These are phyloP conservation scores for Ceratobasidium papillatum DNA, from an alignment of 1,284 basidiomycete genomes.

Conservation along the genomic window DNA sequence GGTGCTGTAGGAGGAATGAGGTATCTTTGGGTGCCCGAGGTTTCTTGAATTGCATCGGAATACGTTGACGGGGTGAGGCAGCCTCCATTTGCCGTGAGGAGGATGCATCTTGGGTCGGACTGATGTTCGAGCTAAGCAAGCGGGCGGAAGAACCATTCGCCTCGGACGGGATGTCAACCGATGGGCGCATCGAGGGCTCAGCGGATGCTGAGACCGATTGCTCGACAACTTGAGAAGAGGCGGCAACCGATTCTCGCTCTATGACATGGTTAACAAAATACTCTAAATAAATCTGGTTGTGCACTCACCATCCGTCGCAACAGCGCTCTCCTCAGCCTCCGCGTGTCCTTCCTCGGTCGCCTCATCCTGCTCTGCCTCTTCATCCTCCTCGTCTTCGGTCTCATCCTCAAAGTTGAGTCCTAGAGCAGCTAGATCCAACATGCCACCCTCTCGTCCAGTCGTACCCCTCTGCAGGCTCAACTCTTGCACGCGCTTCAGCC, in stretches of 20 bases:
- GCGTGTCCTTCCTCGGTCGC: slow-evolving; percentile 12
- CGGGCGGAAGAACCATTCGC: slow-evolving; percentile 13
- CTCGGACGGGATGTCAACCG: slow-evolving; percentile 26
- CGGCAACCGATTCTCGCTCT: slow-evolving; percentile 16
- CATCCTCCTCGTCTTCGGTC: slow-evolving; percentile 56
- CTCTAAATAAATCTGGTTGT: neutral
- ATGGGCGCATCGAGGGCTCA: slow-evolving; percentile 18
- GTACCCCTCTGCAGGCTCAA: slow-evolving; percentile 56
- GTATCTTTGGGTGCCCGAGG: slow-evolving; percentile 58
- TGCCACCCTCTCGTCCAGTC: slow-evolving; percentile 65
- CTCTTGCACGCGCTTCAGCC: slow-evolving; percentile 76
- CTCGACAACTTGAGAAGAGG: neutral
- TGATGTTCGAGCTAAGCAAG: neutral
- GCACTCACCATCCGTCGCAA: slow-evolving; percentile 45
- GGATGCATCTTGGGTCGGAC: slow-evolving; percentile 3
- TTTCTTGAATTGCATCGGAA: slow-evolving; percentile 43
- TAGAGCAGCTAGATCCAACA: slow-evolving; percentile 56
- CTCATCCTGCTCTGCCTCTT: slow-evolving; percentile 53
- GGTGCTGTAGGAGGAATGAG: slow-evolving; percentile 70
- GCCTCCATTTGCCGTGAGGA: neutral
- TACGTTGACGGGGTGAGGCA: slow-evolving; percentile 26
- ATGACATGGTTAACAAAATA: neutral
- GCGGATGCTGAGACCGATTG: neutral
- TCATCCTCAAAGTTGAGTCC: slow-evolving; percentile 54
- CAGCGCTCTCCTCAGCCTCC: slow-evolving; percentile 42